These are phyloP conservation scores for Mycena pura DNA, from an alignment of 768 basidiomycete species.

Conservation along the genomic window DNA sequence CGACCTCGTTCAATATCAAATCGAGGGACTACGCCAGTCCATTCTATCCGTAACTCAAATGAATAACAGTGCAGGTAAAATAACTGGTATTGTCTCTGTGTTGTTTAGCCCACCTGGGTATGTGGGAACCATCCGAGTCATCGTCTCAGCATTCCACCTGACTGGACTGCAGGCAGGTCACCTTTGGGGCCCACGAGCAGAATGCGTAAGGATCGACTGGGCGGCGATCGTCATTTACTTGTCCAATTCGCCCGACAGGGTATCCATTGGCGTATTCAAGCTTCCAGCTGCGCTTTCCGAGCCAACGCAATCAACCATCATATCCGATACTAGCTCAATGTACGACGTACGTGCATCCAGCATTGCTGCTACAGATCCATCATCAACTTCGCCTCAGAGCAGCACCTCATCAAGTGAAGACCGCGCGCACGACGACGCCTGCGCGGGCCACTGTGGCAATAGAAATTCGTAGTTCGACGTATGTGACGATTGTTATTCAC, in stretches of 20 bases:
- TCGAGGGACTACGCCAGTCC: not conserved
- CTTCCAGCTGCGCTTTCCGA: constrained; percentile 9
- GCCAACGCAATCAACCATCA: constrained; percentile 7
- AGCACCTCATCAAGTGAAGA: too few relatives aligned
- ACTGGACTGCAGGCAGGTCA: constrained; percentile 12
- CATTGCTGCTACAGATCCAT: too few relatives aligned
- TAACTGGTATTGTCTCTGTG: not conserved
- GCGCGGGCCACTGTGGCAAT: too few relatives aligned
- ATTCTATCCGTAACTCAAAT: constrained; percentile 7
- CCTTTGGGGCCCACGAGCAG: not conserved
- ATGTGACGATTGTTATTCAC: too few relatives aligned
- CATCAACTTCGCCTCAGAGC: too few relatives aligned
- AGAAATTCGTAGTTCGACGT: not conserved
- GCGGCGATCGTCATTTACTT: not conserved
- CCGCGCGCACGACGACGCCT: too few relatives aligned
- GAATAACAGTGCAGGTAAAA: not conserved
- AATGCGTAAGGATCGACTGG: not conserved
- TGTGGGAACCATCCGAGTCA: too few relatives aligned
- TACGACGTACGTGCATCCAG: not conserved
- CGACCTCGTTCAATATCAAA: constrained; percentile 11
- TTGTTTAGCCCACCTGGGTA: constrained; percentile 9
- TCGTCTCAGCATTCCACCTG: not conserved
- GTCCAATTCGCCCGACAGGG: not conserved
- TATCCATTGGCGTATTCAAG: not conserved
- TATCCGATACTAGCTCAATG: not conserved